These are phyloP conservation scores for Lecanosticta acicola DNA, from an alignment of 2,329 filamentous ascomycete species.

Conservation along the genomic window DNA sequence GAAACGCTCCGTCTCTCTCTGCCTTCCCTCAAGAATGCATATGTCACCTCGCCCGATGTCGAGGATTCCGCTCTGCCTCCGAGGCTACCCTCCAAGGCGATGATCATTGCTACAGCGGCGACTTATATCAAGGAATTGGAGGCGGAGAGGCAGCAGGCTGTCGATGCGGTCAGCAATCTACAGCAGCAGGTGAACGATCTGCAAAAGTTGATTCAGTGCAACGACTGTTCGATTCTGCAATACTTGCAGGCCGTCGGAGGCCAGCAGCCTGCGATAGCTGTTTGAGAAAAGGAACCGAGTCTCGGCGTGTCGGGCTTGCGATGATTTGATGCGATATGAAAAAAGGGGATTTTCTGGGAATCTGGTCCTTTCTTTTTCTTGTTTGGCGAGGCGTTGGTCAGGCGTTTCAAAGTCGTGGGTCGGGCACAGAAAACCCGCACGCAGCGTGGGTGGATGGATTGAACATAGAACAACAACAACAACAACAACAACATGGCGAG, in stretches of 20 bases:
- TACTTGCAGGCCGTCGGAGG: constrained; percentile 20
- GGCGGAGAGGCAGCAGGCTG: constrained; percentile 37
- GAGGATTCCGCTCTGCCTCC: constrained; percentile 40
- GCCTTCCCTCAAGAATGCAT: constrained; percentile 36
- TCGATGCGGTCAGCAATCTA: constrained; percentile 37
- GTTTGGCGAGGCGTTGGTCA: neutral
- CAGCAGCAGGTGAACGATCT: constrained; percentile 38
- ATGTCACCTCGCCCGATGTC: constrained; percentile 37
- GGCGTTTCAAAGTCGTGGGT: neutral
- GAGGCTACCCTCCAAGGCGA: constrained; percentile 41
- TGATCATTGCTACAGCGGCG: constrained; percentile 42
- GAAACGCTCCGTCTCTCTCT: constrained; percentile 38
- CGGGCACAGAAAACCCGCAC: neutral
- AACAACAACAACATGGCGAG: no score
- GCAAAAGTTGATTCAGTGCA: constrained; percentile 42
- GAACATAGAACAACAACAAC: no score
- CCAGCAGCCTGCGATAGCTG: constrained; percentile 6
- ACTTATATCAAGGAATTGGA: constrained; percentile 44
- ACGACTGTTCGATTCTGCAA: constrained; percentile 36
- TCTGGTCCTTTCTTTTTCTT: no score
- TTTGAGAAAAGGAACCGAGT: no score
- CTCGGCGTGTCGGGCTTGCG: no score
- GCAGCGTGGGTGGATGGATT: neutral
- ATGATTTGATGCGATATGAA: no score
- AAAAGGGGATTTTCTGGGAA: neutral